Conservation (phyloP, 2,329 filamentous ascomycete species). For the Verticillium isaacii region DNA sequence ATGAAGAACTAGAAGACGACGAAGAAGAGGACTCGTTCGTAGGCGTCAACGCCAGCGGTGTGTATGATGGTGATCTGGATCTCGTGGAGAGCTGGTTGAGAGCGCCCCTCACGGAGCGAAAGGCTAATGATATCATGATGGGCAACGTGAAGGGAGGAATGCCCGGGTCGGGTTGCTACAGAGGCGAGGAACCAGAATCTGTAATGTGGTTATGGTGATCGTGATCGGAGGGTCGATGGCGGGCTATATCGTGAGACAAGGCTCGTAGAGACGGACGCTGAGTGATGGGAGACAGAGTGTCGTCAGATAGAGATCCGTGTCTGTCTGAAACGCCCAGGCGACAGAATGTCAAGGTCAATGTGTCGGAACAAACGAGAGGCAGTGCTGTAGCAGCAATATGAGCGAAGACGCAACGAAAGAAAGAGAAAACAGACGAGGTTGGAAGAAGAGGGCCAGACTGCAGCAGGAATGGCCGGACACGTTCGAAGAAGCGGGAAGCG, state of each 20-base stretch:
- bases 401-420: background rate
- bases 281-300: background rate
- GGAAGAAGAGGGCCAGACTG: too few relatives aligned
- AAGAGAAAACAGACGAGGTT: background rate
- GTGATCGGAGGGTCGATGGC: background rate
- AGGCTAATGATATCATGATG: constrained; percentile 11
- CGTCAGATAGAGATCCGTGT: background rate
- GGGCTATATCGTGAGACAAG: background rate
- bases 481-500: background rate
- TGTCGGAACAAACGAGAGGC: background rate
- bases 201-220: background rate
- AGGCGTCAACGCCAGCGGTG: background rate
- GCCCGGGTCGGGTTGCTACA: background rate
- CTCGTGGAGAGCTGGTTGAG: constrained; percentile 8
- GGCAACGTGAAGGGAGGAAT: background rate
- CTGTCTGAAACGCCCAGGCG: background rate
- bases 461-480: background rate
- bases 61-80: background rate
- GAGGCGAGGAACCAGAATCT: background rate
- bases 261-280: background rate
- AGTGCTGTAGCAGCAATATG: background rate
- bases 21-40: background rate
- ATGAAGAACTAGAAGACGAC: constrained; percentile 3
- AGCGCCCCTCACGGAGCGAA: constrained; percentile 12
- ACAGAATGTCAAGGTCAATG: background rate